These are phyloP conservation scores for Taiwanofungus camphoratus DNA, from an alignment of 1,284 basidiomycete species.

Conservation along the genomic window DNA sequence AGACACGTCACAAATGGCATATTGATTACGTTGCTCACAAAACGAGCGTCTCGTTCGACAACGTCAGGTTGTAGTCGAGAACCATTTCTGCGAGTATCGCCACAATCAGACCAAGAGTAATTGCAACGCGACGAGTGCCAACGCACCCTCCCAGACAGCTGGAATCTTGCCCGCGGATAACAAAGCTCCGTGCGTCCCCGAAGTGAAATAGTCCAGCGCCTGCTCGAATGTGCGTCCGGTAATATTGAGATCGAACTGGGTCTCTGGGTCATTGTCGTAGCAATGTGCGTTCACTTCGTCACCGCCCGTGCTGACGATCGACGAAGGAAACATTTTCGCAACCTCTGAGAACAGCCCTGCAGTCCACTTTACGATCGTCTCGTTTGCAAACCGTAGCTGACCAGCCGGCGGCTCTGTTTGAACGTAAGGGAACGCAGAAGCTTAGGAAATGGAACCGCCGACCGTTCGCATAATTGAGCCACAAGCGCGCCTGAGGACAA, in stretches of 20 bases:
- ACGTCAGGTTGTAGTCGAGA: slow-evolving; percentile 53
- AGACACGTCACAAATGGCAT: background rate
- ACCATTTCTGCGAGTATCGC: slow-evolving; percentile 75
- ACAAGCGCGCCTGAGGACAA: slow-evolving; percentile 59
- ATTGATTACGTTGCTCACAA: too few relatives aligned
- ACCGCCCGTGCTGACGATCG: slow-evolving; percentile 73
- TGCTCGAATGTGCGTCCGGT: slow-evolving; percentile 53
- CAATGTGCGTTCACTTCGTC: slow-evolving; percentile 77
- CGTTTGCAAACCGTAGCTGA: slow-evolving; percentile 63
- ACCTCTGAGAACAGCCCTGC: slow-evolving; percentile 38
- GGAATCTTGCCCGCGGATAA: slow-evolving; percentile 45
- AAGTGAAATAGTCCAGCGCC: slow-evolving; percentile 60
- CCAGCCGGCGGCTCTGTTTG: slow-evolving; percentile 70
- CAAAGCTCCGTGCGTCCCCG: slow-evolving; percentile 45
- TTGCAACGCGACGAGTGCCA: too few relatives aligned
- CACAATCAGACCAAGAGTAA: too few relatives aligned
- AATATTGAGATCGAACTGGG: slow-evolving; percentile 43
- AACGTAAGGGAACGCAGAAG: slow-evolving; percentile 4
- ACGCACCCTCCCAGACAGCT: slow-evolving; percentile 65
- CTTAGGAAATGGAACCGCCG: slow-evolving; percentile 11
- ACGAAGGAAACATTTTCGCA: slow-evolving; percentile 47
- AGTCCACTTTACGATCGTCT: slow-evolving; percentile 39
- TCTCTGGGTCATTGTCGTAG: slow-evolving; percentile 58
- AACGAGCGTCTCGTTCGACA: slow-evolving; percentile 65
- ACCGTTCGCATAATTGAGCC: slow-evolving; percentile 60